Evolutionary conservation across 441 rosid species (phyloP).

Genomic region (Croton laevigatus): DNA sequence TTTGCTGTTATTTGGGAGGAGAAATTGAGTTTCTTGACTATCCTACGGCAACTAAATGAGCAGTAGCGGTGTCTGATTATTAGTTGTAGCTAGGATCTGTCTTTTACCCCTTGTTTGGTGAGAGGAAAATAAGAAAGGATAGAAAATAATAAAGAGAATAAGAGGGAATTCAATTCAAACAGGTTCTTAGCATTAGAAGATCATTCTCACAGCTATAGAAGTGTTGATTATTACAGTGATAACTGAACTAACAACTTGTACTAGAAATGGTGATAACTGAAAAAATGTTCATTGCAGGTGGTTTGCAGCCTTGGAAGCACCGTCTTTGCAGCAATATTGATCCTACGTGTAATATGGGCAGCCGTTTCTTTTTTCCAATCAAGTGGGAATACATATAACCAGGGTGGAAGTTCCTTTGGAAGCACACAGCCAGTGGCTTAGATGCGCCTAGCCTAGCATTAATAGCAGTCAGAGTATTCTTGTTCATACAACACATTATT

Average conservation of each 20-base stretch:
- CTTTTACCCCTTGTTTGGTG: no score
- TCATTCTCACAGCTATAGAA: not conserved
- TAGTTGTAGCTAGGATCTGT: no score
- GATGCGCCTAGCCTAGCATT: not conserved
- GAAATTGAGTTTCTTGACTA: not conserved
- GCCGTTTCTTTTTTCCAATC: constrained; percentile 55
- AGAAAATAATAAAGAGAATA: no score
- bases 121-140: no score
- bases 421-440: constrained; percentile 31
- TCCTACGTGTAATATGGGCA: constrained; percentile 59
- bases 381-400: constrained; percentile 38
- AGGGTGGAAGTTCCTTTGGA: constrained; percentile 36
- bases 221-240: not conserved
- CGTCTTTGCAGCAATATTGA: constrained; percentile 21
- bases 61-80: not conserved
- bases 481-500: not conserved
- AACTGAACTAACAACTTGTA: not conserved
- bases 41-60: not conserved
- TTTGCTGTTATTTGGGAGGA: not conserved
- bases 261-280: not conserved
- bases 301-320: constrained; percentile 65
- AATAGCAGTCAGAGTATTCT: not conserved
- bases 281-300: constrained; percentile 35
- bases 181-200: not conserved
- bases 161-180: no score